These are phyloP conservation scores for Cucurbita maxima DNA, from an alignment of 306 rosid species.

Conservation along the genomic window DNA sequence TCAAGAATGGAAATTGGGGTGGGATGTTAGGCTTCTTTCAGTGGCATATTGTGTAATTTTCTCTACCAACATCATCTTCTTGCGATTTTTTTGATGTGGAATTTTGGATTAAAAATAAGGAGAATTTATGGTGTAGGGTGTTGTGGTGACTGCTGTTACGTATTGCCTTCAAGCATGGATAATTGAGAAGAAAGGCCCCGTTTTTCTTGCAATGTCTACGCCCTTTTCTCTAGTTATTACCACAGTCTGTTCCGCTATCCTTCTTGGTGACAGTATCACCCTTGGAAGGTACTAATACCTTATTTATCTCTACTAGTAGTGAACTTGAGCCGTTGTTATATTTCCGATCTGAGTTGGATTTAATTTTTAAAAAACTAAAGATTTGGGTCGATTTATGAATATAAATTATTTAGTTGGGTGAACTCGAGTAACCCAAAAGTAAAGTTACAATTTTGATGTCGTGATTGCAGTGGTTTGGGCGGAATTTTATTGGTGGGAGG, in stretches of 20 bases:
- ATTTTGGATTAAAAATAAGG: background rate
- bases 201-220: constrained; percentile 70
- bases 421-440: too few species aligned
- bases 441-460: background rate
- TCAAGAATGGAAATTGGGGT: constrained; percentile 56
- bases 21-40: constrained; percentile 62
- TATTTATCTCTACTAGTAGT: too few species aligned
- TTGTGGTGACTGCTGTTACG: constrained; percentile 65
- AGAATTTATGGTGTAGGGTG: constrained; percentile 26
- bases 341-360: too few species aligned
- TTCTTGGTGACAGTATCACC: constrained; percentile 43
- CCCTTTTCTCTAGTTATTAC: constrained; percentile 58
- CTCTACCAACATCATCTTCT: background rate
- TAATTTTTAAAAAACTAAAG: too few species aligned
- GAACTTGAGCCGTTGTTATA: too few species aligned
- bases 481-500: constrained; percentile 1
- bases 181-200: constrained; percentile 73
- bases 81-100: too few species aligned
- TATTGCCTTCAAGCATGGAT: constrained; percentile 75
- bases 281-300: constrained; percentile 50
- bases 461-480: background rate
- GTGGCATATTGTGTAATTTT: constrained; percentile 50
- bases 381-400: too few species aligned
- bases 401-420: too few species aligned
- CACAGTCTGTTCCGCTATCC: constrained; percentile 32